Conservation (phyloP, 345 rosid genomes). For the Draba incana region DNA sequence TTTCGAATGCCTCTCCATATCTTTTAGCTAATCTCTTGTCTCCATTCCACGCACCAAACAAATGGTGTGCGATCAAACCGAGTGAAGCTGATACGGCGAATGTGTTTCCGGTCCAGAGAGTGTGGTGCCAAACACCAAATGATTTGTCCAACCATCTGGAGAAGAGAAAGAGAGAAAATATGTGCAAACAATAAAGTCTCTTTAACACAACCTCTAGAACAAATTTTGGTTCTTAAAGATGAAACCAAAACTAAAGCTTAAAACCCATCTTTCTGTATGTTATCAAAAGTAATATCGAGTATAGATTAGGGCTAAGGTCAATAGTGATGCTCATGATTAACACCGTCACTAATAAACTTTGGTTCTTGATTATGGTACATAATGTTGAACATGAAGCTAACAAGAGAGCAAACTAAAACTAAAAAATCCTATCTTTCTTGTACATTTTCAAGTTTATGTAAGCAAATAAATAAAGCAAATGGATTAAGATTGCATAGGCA, state of each 20-base stretch:
- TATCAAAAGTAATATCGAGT: no score
- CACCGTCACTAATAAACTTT: background rate
- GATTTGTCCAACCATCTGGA: conserved; percentile 84
- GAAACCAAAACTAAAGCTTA: no score
- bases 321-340: no score
- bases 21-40: conserved; percentile 61
- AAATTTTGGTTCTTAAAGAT: background rate
- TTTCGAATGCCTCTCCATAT: conserved; percentile 65
- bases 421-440: conserved; percentile 13
- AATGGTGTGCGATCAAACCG: conserved; percentile 73
- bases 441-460: background rate
- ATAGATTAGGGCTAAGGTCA: no score
- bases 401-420: background rate
- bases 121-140: conserved; percentile 85
- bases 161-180: background rate
- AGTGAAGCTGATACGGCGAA: conserved; percentile 67
- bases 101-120: conserved; percentile 74
- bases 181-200: background rate
- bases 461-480: background rate
- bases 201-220: background rate
- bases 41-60: conserved; percentile 80
- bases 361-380: background rate
- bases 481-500: background rate
- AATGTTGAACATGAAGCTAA: background rate
- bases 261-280: no score